phyloP scores from a whole-genome alignment of 202 grass and related monocot species.

The Saccharum hybrid region DNA sequence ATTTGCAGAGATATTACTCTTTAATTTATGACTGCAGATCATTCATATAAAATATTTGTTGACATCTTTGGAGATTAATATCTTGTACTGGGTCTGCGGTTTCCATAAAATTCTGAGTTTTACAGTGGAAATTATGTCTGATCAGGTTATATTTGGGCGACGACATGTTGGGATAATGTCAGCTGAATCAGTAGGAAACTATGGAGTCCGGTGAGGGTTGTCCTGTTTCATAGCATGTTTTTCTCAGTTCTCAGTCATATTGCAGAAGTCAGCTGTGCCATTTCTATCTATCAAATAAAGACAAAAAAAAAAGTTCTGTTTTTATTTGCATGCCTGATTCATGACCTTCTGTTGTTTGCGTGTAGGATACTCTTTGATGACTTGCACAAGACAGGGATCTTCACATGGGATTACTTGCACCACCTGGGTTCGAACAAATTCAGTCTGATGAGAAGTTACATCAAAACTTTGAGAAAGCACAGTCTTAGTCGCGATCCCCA shows the following conservation, averaged over 20 bases:
- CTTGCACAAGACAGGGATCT: slow-evolving; percentile 97
- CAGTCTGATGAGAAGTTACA: slow-evolving; percentile 67
- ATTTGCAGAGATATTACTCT: background rate
- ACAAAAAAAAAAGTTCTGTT: background rate
- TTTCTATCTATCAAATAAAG: background rate
- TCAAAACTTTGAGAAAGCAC: slow-evolving; percentile 82
- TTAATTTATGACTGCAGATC: background rate
- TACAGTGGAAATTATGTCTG: slow-evolving; percentile 18
- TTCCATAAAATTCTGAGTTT: background rate
- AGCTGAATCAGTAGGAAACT: slow-evolving; percentile 92
- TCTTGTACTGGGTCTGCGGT: background rate
- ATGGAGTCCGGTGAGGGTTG: slow-evolving; percentile 72
- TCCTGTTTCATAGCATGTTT: slow-evolving; percentile 9
- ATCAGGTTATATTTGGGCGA: slow-evolving; percentile 85
- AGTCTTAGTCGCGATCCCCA: slow-evolving; percentile 75
- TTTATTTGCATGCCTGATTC: slow-evolving; percentile 1
- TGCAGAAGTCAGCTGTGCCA: background rate
- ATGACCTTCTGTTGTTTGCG: slow-evolving; percentile 18
- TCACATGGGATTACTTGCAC: slow-evolving; percentile 97
- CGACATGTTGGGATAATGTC: slow-evolving; percentile 91
- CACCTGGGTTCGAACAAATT: slow-evolving; percentile 86
- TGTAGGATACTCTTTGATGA: slow-evolving; percentile 91
- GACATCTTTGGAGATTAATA: background rate
- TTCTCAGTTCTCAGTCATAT: background rate
- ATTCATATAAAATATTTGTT: background rate